Evolutionary conservation across 2,329 filamentous ascomycete species (phyloP), one percentile per base, ranked within the genome.

Genomic region (Aspergillus floridensis): DNA sequence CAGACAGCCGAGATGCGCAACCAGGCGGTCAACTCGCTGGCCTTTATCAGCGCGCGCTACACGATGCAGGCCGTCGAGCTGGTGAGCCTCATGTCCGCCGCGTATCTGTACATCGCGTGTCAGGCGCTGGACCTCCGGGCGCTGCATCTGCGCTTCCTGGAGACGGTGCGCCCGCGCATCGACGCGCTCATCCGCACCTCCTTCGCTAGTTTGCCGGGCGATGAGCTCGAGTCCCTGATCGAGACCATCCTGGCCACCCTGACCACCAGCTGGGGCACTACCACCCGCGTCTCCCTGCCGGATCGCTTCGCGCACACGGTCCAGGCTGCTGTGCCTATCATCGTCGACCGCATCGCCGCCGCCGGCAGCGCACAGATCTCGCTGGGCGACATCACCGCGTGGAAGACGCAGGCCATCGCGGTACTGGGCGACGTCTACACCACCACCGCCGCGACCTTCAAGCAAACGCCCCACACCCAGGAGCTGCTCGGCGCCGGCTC

Each of bases 1-100:
- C 85, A 87, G 69, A 80, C 81, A 0, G 86, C 87, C 1, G 88
- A 90, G 70, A 87, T 88, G 84, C 77, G 82, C 47, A 89, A 89
- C 65, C 87, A 90, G 68, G 77, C 80, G 0, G 75, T 90, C 60
- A 90, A 90, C 67, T 88, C 84, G 0, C 78, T 90, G 22, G 87
- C 87, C 0, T 29, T 88, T 0, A 74, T 88, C 5, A 80, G 81
- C 0, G 82, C 82, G 0, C 79, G 86, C 3, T 83, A 83, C 55
- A 84, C 84, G 0, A 70, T 81, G 49, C 78, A 82, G 58, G 81
- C 85, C 1, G 76, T 81, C 1, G 84, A 87, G 46, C 64, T 87
- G 1, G 70, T 88, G 2, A 76, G 78, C 0, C 75, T 85, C 59
- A 82, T 88, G 74, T 74, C 70, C 2, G 82, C 85, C 0, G 77